Evolutionary conservation across 2,329 filamentous ascomycete species (phyloP).

Genomic region (Diaporthe amygdali): DNA sequence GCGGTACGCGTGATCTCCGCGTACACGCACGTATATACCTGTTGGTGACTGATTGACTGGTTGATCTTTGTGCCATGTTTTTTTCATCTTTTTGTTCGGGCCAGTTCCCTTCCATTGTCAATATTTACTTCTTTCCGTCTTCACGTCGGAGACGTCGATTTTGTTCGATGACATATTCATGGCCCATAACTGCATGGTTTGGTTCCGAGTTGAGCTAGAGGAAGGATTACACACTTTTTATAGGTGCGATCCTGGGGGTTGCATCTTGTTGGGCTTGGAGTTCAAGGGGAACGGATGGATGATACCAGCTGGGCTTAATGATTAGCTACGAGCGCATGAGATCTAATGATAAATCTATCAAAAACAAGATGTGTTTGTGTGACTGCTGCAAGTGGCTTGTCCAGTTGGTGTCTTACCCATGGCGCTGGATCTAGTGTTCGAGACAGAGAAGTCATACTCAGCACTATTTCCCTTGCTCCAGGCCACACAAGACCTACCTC

Average conservation of each 20-base stretch:
- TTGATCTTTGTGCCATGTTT: neutral
- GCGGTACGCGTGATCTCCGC: slow-evolving; percentile 42
- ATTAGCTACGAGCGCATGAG: slow-evolving; percentile 10
- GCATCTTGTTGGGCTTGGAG: neutral
- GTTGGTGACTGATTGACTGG: neutral
- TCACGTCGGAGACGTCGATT: neutral
- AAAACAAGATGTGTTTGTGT: neutral
- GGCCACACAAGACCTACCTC: neutral
- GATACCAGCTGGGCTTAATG: slow-evolving; percentile 17
- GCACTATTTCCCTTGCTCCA: neutral
- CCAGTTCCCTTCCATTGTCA: neutral
- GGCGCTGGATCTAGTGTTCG: neutral
- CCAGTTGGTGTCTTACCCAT: neutral
- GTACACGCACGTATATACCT: too few species aligned
- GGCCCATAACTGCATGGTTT: neutral
- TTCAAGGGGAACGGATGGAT: slow-evolving; percentile 8
- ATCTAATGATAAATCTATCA: neutral
- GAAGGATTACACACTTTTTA: neutral
- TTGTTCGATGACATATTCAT: neutral
- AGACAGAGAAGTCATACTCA: neutral
- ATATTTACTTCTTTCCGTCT: neutral
- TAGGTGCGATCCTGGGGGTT: neutral
- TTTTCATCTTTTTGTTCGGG: neutral
- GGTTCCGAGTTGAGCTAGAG: neutral
- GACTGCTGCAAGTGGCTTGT: too few species aligned